Conservation (phyloP, 768 basidiomycete genomes). For the Hemileccinum rubropunctum region DNA sequence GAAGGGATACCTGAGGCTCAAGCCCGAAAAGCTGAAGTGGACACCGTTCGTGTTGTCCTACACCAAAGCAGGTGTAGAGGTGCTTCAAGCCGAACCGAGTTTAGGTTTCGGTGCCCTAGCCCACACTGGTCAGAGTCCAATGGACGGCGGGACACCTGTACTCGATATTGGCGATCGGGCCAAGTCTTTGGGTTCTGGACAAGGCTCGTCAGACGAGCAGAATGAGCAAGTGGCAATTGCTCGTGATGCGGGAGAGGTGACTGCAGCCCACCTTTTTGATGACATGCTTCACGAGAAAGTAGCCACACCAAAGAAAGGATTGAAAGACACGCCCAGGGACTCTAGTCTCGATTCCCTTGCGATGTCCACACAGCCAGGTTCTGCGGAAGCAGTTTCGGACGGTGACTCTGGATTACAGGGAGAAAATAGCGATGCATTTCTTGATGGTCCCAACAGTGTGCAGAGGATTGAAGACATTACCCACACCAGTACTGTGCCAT, state of each 20-base stretch:
- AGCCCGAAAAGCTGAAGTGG: constrained; percentile 89
- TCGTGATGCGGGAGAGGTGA: constrained; percentile 9
- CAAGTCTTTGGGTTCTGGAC: constrained; percentile 15
- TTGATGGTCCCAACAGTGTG: constrained; percentile 3
- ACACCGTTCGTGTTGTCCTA: constrained; percentile 82
- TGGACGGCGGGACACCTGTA: constrained; percentile 24
- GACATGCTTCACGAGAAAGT: constrained; percentile 20
- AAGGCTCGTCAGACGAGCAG: constrained; percentile 13
- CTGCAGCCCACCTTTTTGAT: constrained; percentile 33
- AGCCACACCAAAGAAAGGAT: constrained; percentile 19
- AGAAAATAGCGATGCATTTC: constrained; percentile 7
- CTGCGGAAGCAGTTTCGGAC: constrained; percentile 16
- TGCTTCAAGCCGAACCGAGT: constrained; percentile 20
- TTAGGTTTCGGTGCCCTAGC: constrained; percentile 11
- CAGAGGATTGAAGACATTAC: constrained; percentile 5
- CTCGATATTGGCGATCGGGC: constrained; percentile 15
- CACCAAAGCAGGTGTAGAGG: constrained; percentile 29
- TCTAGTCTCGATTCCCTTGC: constrained; percentile 13
- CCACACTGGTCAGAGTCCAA: constrained; percentile 11
- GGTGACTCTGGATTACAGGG: constrained; percentile 6
- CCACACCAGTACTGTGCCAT: neutral
- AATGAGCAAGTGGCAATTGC: constrained; percentile 9
- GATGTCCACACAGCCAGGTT: constrained; percentile 18
- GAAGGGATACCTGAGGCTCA: constrained; percentile 75
- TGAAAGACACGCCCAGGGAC: constrained; percentile 14